Percentiles rank a stretch among this genome's conserved stretches.
Evolutionary conservation across 345 rosid genomes (phyloP).

Genomic region (Bretschneidera sinensis): DNA sequence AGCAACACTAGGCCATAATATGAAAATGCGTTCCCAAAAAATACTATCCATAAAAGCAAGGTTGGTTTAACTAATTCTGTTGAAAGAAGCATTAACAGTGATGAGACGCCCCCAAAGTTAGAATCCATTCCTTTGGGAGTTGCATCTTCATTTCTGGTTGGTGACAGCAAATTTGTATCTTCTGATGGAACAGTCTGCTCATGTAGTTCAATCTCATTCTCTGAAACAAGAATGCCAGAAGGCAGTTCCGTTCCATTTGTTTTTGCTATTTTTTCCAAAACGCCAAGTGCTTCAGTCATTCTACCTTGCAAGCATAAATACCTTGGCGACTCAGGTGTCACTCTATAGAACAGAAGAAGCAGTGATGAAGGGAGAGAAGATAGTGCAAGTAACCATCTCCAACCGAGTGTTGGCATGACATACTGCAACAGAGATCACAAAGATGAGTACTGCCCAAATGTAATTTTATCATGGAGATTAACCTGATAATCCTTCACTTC

Average conservation of each 20-base stretch:
- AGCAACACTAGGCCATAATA: slow-evolving; percentile 88
- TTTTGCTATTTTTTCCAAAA: slow-evolving; percentile 63
- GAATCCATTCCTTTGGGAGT: slow-evolving; percentile 31
- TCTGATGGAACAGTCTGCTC: slow-evolving; percentile 30
- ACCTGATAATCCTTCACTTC: too few relatives aligned
- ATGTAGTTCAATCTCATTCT: slow-evolving; percentile 41
- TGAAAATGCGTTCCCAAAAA: slow-evolving; percentile 85
- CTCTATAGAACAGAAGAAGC: slow-evolving; percentile 68
- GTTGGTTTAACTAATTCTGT: slow-evolving; percentile 61
- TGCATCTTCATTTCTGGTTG: slow-evolving; percentile 19
- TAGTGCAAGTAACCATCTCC: slow-evolving; percentile 91
- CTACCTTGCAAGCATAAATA: slow-evolving; percentile 69
- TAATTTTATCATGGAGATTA: neutral
- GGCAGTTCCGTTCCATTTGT: slow-evolving; percentile 55
- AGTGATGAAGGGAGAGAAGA: slow-evolving; percentile 70
- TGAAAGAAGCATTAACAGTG: slow-evolving; percentile 60
- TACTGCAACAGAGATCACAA: slow-evolving; percentile 39
- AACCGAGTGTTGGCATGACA: slow-evolving; percentile 77
- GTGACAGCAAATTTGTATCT: slow-evolving; percentile 35
- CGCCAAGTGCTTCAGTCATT: slow-evolving; percentile 49
- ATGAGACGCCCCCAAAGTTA: slow-evolving; percentile 32
- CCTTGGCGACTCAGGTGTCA: slow-evolving; percentile 85
- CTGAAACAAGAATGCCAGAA: slow-evolving; percentile 61
- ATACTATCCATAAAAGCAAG: slow-evolving; percentile 74
- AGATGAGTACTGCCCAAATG: too few relatives aligned